A percentile compares a stretch with the other conserved stretches of the same genome.
phyloP scores from a whole-genome alignment of 2,329 filamentous ascomycete genomes.

The Alternaria solani region DNA sequence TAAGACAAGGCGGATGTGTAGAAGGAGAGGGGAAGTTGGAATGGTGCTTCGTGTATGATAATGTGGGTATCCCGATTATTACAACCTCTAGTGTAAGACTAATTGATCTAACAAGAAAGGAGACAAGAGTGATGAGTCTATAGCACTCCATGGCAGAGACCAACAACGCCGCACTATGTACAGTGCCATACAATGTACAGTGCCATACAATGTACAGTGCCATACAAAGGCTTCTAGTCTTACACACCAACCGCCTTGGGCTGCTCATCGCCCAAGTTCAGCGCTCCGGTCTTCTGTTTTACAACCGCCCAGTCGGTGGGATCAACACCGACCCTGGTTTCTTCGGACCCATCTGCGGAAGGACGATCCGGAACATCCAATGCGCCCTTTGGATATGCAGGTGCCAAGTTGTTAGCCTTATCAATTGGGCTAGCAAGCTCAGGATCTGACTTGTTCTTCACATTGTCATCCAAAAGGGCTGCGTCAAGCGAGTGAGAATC shows the following conservation, averaged over 20 bases:
- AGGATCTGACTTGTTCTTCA: constrained; percentile 15
- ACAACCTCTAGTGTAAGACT: background rate
- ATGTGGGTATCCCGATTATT: constrained; percentile 2
- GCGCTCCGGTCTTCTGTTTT: background rate
- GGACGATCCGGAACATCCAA: constrained; percentile 3
- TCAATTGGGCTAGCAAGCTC: background rate
- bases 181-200: background rate
- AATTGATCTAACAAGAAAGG: background rate
- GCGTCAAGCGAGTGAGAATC: constrained; percentile 13
- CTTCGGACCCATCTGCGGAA: constrained; percentile 22
- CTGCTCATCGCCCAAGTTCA: background rate
- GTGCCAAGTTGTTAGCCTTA: background rate
- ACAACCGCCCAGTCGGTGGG: constrained; percentile 4
- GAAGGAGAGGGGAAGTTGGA: too few relatives aligned
- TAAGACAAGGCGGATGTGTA: background rate
- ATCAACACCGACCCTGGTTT: constrained; percentile 18
- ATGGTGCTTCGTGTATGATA: background rate
- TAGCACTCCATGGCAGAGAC: background rate
- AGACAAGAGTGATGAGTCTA: background rate
- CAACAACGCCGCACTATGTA: background rate
- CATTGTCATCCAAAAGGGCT: constrained; percentile 5
- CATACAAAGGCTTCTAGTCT: background rate
- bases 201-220: background rate
- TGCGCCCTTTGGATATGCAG: background rate
- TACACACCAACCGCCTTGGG: background rate